Evolutionary conservation across 768 basidiomycete genomes (phyloP), one percentile per base, ranked within the genome.

Genomic region (Boletus fagicola): DNA sequence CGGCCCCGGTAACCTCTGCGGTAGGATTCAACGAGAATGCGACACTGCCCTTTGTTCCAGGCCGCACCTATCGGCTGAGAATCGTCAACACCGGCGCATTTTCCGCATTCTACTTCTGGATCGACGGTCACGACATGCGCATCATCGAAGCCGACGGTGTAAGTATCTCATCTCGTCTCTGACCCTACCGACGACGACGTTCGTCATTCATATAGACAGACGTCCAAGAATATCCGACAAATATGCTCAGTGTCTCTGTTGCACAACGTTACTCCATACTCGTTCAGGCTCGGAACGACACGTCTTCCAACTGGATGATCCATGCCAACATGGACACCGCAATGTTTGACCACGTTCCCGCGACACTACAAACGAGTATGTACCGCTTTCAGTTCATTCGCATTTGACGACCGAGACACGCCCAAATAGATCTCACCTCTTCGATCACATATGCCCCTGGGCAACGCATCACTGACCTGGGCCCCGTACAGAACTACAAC

Each of bases 221-320:
- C 74, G 79, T 86, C 2, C 80, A 90, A 67, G 85, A 87, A 59
- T 88, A 76, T 40, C 80, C 86, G 0, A 86, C 86, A 60, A 88
- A 92, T 68, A 71, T 88, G 38, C 65, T 98, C 49, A 80, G 83
- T 43, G 56, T 98, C 55, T 80, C 92, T 15, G 93, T 89, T 31
- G 94, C 94, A 0, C 96, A 98, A 72, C 85, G 96, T 20, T 97
- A 96, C 73, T 95, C 94, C 0, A 78, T 99, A 40, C 84, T 98
- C 33, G 92, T 99, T 51, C 88, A 87, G 12, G 95, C 96, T 11
- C 84, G 88, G 48, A 95, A 95, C 72, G 90, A 94, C 61, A 89
- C 87, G 0, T 75, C 81, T 3, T 76, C 82, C 22, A 97, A 99
- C 77, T 98, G 87, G 86, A 84, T 83, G 50, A 84, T 99, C 57